Conservation (phyloP, 1,284 basidiomycete genomes). For the Moesziomyces aphidis region DNA sequence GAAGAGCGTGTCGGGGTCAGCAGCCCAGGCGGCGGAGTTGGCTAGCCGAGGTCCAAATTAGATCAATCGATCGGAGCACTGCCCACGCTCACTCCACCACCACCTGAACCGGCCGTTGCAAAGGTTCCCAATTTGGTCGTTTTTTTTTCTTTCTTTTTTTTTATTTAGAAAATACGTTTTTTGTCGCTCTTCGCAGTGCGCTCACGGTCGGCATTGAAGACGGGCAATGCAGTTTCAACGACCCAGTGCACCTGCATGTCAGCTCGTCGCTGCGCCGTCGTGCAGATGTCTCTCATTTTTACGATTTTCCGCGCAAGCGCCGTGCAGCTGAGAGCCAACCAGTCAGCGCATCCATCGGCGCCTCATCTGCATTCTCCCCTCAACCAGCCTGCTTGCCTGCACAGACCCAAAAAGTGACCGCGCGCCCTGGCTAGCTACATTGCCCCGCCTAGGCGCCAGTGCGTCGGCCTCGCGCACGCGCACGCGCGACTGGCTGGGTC, state of each 20-base stretch:
- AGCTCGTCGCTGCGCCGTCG: background rate
- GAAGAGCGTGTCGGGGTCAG: constrained; percentile 11
- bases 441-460: background rate
- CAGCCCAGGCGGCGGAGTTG: constrained; percentile 36
- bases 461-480: background rate
- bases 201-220: background rate
- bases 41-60: constrained; percentile 34
- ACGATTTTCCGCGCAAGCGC: background rate
- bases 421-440: background rate
- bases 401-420: too few relatives aligned
- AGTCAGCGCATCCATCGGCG: too few relatives aligned
- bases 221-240: background rate
- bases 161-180: background rate
- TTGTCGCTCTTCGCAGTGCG: background rate
- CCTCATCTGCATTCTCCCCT: background rate
- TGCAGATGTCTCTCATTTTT: background rate
- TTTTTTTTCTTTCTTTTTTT: background rate
- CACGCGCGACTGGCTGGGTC: background rate
- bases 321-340: too few relatives aligned
- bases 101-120: too few relatives aligned
- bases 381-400: background rate
- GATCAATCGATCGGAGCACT: constrained; percentile 7
- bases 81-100: background rate
- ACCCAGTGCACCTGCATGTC: background rate
- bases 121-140: background rate